Evolutionary conservation across 2,329 filamentous ascomycete genomes (phyloP).

Genomic region (Raffaelea ambrosiae): DNA sequence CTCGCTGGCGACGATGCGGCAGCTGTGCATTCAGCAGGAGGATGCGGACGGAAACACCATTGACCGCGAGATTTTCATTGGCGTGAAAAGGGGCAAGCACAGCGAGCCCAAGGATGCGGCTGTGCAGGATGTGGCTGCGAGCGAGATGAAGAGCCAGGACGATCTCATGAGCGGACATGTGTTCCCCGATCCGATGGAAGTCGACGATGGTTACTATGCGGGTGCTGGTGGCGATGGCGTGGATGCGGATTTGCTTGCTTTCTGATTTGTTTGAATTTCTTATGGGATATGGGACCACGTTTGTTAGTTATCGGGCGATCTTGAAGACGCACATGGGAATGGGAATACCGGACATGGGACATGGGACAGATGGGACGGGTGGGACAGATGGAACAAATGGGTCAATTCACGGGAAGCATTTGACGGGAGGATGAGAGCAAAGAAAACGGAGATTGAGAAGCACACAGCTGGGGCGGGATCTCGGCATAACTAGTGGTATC

Average conservation of each 20-base stretch:
- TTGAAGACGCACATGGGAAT: not conserved
- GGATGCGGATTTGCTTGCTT: too few relatives aligned
- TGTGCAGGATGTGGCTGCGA: slow-evolving; percentile 5
- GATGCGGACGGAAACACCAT: not conserved
- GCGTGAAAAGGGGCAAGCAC: slow-evolving; percentile 2
- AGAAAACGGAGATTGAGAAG: too few relatives aligned
- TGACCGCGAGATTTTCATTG: slow-evolving; percentile 10
- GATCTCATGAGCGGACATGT: slow-evolving; percentile 4
- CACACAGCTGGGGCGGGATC: too few relatives aligned
- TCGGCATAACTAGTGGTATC: too few relatives aligned
- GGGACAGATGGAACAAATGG: too few relatives aligned
- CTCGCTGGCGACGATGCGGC: slow-evolving; percentile 8
- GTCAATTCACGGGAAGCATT: not conserved
- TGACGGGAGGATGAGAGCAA: too few relatives aligned
- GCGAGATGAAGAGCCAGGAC: slow-evolving; percentile 4
- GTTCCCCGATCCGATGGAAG: slow-evolving; percentile 2
- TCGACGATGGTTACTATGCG: not conserved
- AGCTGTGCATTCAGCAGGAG: slow-evolving; percentile 9
- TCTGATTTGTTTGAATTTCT: too few relatives aligned
- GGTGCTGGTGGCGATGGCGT: not conserved
- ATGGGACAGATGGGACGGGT: not conserved
- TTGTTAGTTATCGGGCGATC: too few relatives aligned
- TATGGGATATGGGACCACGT: too few relatives aligned
- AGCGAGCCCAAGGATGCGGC: slow-evolving; percentile 6
- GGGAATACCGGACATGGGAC: not conserved